Base-by-base conservation (phyloP, 2,329 filamentous ascomycete species). In the Colletotrichum lini region DNA sequence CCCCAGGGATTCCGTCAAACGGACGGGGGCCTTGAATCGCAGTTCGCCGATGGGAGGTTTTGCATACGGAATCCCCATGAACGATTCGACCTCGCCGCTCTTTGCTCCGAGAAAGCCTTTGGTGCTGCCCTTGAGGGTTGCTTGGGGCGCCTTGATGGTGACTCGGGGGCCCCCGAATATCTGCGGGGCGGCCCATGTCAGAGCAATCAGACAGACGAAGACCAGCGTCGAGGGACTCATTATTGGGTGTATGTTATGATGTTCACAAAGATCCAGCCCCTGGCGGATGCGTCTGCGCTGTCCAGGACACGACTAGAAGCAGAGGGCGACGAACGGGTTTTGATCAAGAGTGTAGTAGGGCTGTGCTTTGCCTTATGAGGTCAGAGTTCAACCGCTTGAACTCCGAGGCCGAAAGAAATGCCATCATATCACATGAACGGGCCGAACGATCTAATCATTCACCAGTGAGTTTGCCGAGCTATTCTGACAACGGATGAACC, bases 61-160 rank as follows among this genome's bases (percentile, higher is more conserved):
- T 2, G 88, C 89, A 75, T 87, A 91, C 0, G 88, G 89, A 9
- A 91, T 79, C 30, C 79, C 80, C 70, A 85, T 85, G 80, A 92
- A 92, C 16, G 82, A 84, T 66, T 92, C 90, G 13, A 91, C 83
- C 40, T 69, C 58, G 18, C 65, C 69, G 9, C 40, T 53, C 8
- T 72, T 59, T 8, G 59, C 58, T 9, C 69, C 69, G 10, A 69
- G 65, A 18, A 69, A 56, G 8, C 59, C 69, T 59, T 72, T 72
- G 1, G 65, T 38, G 13, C 44, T 63, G 16, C 69, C 69, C n/a
- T 54, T 69, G 26, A 72, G 38, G 13, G 54, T 72, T 6, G 69
- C 69, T 18, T 54, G 65, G 5, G 69, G 69, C 4, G 26, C 50
- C 30, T 72, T 69, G 58, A 72, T 72, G 1, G 65, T 64, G 4